phyloP scores from a whole-genome alignment of 495 filamentous ascomycete species.

The Terfezia boudieri region DNA sequence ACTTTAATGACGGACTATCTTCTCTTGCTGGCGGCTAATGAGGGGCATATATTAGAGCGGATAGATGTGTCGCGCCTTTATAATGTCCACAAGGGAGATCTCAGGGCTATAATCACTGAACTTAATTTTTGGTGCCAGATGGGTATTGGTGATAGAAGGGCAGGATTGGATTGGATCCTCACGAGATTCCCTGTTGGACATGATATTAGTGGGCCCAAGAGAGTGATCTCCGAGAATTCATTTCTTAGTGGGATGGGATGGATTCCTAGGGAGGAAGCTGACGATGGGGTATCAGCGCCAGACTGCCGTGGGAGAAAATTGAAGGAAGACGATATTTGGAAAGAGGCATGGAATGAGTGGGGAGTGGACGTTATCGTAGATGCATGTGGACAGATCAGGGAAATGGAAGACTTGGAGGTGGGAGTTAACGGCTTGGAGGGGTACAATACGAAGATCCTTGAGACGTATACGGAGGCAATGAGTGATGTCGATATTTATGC shows the following conservation, averaged over 20 bases:
- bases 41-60: constrained; percentile 63
- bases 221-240: constrained; percentile 67
- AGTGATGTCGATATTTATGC: constrained; percentile 31
- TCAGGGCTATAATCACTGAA: constrained; percentile 66
- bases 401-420: constrained; percentile 7
- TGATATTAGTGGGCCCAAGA: constrained; percentile 41
- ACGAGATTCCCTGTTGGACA: constrained; percentile 45
- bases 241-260: constrained; percentile 61
- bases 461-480: constrained; percentile 22
- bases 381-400: constrained; percentile 2
- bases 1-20: constrained; percentile 59
- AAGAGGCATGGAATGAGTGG: constrained; percentile 35
- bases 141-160: constrained; percentile 68
- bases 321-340: constrained; percentile 31
- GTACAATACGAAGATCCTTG: constrained; percentile 5
- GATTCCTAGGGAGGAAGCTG: constrained; percentile 24
- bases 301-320: constrained; percentile 6
- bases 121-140: constrained; percentile 95
- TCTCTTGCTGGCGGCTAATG: constrained; percentile 62
- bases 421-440: not conserved
- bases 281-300: constrained; percentile 24
- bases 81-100: constrained; percentile 38
- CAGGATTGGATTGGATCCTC: constrained; percentile 78
- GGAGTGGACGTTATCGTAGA: constrained; percentile 27
- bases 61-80: constrained; percentile 48